Percentiles rank a stretch among this genome's conserved stretches.
These are phyloP conservation scores for Ceratocystis cubensis DNA, from an alignment of 2,329 filamentous ascomycete species.

Conservation along the genomic window DNA sequence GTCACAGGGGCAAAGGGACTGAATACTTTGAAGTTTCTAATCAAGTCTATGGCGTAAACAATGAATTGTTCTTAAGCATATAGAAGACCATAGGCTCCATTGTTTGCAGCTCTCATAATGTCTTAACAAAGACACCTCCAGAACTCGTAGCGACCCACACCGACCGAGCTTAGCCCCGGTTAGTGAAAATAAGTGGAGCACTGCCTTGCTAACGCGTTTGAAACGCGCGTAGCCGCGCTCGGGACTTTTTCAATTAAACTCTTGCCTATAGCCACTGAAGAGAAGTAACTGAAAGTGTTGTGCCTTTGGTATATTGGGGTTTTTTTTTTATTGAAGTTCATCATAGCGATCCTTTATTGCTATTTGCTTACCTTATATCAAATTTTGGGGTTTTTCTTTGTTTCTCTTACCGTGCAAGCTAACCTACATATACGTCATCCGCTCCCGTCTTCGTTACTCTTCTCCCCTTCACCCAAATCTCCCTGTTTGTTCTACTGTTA, in stretches of 20 bases:
- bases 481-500: not conserved
- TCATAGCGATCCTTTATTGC: too few relatives aligned
- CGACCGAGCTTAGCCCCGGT: not conserved
- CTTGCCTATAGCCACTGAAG: too few relatives aligned
- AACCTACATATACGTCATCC: too few relatives aligned
- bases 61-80: too few relatives aligned
- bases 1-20: not conserved
- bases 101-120: not conserved
- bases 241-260: conserved; percentile 1
- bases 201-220: not conserved
- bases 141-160: not conserved
- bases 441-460: too few relatives aligned
- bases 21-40: not conserved
- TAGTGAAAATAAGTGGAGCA: not conserved
- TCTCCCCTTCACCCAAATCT: not conserved
- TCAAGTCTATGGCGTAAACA: not conserved
- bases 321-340: too few relatives aligned
- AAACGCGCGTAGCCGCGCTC: not conserved
- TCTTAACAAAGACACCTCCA: not conserved
- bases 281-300: not conserved
- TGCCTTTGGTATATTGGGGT: not conserved
- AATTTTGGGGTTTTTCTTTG: too few relatives aligned
- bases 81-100: not conserved
- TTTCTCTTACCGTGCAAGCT: too few relatives aligned
- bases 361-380: too few relatives aligned